These are phyloP conservation scores for Hypsizygus ulmarius DNA, from an alignment of 1,284 basidiomycete genomes.

Conservation along the genomic window DNA sequence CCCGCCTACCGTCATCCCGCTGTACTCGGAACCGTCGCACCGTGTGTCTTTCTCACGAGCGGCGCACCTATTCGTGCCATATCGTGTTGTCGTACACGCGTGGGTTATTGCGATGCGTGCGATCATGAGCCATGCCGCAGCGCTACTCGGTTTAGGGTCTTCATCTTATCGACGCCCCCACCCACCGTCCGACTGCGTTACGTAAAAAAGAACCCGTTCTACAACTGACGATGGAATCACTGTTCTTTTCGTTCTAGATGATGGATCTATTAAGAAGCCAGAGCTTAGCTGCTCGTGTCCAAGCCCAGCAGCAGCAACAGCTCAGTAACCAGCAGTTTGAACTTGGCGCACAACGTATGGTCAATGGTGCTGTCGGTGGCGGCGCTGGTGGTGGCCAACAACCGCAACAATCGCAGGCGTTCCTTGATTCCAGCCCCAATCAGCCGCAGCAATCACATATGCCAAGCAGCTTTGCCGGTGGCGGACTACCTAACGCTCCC, in stretches of 20 bases:
- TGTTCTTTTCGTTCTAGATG: slow-evolving; percentile 37
- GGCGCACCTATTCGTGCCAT: slow-evolving; percentile 1
- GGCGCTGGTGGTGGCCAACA: slow-evolving; percentile 18
- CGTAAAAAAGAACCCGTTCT: slow-evolving; percentile 16
- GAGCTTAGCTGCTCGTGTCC: slow-evolving; percentile 35
- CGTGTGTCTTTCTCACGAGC: slow-evolving; percentile 8
- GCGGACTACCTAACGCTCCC: slow-evolving; percentile 30
- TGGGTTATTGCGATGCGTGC: slow-evolving; percentile 12
- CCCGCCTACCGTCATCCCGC: slow-evolving; percentile 15
- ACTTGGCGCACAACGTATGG: slow-evolving; percentile 34
- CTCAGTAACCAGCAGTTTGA: slow-evolving; percentile 45
- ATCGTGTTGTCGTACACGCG: slow-evolving; percentile 10
- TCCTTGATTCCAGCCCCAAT: slow-evolving; percentile 42
- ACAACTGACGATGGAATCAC: slow-evolving; percentile 11
- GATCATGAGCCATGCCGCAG: slow-evolving; percentile 10
- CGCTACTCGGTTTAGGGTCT: slow-evolving; percentile 7
- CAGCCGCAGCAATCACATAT: slow-evolving; percentile 40
- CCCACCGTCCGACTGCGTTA: slow-evolving; percentile 18
- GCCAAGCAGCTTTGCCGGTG: slow-evolving; percentile 36
- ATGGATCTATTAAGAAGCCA: slow-evolving; percentile 47
- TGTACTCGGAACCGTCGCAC: slow-evolving; percentile 13
- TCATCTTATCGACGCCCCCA: slow-evolving; percentile 21
- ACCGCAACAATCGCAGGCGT: slow-evolving; percentile 29
- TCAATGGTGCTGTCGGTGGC: slow-evolving; percentile 21
- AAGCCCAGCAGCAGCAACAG: slow-evolving; percentile 36